Evolutionary conservation across 352 stramenopile species (phyloP).

Genomic region (Thalassiosira livingstoniorum): DNA sequence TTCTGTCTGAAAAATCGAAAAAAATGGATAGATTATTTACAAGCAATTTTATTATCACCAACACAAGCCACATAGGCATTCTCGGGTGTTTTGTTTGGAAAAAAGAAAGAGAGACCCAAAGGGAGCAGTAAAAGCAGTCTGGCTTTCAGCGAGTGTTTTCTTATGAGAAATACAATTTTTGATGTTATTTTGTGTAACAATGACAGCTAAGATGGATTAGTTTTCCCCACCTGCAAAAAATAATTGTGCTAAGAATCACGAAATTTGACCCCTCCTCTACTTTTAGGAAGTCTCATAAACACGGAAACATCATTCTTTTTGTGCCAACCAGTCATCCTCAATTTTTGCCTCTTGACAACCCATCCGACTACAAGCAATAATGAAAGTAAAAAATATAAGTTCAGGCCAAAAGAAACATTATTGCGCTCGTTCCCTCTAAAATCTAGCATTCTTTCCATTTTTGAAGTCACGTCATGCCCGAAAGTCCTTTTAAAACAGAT

Average conservation of each 20-base stretch:
- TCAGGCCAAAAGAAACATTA: conserved; percentile 16
- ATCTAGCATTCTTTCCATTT: conserved; percentile 30
- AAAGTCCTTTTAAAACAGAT: conserved; percentile 28
- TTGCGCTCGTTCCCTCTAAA: conserved; percentile 34
- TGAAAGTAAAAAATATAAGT: conserved; percentile 16
- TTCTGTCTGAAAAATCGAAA: neutral
- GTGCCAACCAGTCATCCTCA: conserved; percentile 39
- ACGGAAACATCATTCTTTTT: conserved; percentile 42
- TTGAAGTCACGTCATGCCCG: conserved; percentile 36
- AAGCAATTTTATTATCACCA: conserved; percentile 26
- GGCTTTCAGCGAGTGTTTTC: too few relatives aligned
- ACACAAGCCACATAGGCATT: neutral
- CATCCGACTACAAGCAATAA: conserved; percentile 18
- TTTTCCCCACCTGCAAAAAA: too few relatives aligned
- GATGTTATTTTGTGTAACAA: too few relatives aligned
- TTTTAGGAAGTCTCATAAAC: conserved; percentile 13
- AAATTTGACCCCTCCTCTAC: conserved; percentile 1
- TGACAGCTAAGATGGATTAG: too few relatives aligned
- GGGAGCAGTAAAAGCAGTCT: too few relatives aligned
- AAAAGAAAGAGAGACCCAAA: too few relatives aligned
- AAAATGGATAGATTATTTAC: conserved; percentile 9
- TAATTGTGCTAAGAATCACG: conserved; percentile 25
- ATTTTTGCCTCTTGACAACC: conserved; percentile 29
- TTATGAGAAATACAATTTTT: too few relatives aligned
- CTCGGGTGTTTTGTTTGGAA: too few relatives aligned